Base-by-base conservation (phyloP, 139 green algal species). In the Auxenochlorella pyrenoidosa region DNA sequence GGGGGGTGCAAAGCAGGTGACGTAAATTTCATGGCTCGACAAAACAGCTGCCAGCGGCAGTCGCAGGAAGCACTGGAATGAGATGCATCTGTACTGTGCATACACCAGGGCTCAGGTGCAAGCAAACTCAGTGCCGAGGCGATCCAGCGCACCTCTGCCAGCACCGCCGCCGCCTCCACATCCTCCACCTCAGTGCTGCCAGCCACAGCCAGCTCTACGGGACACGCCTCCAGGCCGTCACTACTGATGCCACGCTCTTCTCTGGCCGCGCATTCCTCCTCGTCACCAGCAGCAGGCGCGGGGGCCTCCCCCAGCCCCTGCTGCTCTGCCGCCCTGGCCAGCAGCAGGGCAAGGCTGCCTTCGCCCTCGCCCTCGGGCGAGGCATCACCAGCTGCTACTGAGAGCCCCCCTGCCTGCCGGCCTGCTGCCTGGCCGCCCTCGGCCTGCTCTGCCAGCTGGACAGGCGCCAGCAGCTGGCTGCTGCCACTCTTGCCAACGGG, bases 151-250 rank as follows among this genome's bases (percentile, higher is more conserved):
- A 40, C 72, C 10, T 40, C 40, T 41, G 24, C 72, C 68, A 41
- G 34, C 68, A 12, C 41, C 44, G 24, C 13, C 12, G 18, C 12
- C 43, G 26, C 75, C 75, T 81, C 75, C 15, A 16, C 75, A 81
- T 81, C 75, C 75, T 81, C 75, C 75, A 81, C 75, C 75, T 81
- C 75, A 13, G 30, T 43, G 43, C 75, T 47, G 10, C 3, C 34
- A 13, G 32, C 66, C 30, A 32, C 66, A 40, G 66, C 66, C 34
- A 76, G 34, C 70, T 76, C 70, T 13, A 47, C 36, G 36, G 70
- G 70, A 34, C 70, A 76, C 15, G 34, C 70, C 16, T 76, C 70
- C 34, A 76, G n/a, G 34, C 70, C 36, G 70, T 38, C 70, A 5
- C 70, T 28, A 34, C 34, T 28, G 70, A 10, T n/a, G 68, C 6